Evolutionary conservation across 1,139 yeast species (phyloP), one percentile per base, ranked within the genome.

Genomic region (Kodamaea sp.): DNA sequence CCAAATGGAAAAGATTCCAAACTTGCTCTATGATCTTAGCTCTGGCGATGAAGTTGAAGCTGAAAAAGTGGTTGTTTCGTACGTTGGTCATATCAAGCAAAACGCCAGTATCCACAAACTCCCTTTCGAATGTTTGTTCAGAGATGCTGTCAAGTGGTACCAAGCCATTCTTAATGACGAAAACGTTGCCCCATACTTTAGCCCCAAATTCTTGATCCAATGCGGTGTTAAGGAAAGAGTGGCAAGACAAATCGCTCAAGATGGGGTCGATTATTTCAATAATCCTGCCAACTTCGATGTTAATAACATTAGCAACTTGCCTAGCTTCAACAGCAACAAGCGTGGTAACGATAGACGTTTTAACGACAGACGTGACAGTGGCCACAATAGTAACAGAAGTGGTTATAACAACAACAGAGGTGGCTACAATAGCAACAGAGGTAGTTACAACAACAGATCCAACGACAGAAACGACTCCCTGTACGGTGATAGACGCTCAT

Each of bases 21-120:
- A 45, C n/a, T 35, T 45, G 10, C 45, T 51, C 36, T 27, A 27
- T 11, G 40, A 41, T 28, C 32, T 50, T 22, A 35, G 41, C 27
- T 31, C 32, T 5, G 11, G 40, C 22, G 47, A 49, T 11, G 46
- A 40, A n/a, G 50, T 49, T 36, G 45, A 38, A 12, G 38, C 42
- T 9, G 53, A 46, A 22, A 37, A 42, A 22, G 44, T 50, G 39
- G 39, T 45, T 28, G 29, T 32, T 20, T 41, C 44, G 5, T 41
- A 38, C 36, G 23, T 39, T 24, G 46, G 40, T 2, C 42, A 38
- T 28, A 32, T 41, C 24, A 41, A 36, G 31, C 40, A 36, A 31
- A 31, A 38, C 24, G 29, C 42, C 6, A 31, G 39, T 29, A 28
- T 32, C 7, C 37, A 38, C 38, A 41, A 32, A 28, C 40, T 41